Conservation (phyloP, 495 filamentous ascomycete genomes). For the Chaetomidium leptoderma region DNA sequence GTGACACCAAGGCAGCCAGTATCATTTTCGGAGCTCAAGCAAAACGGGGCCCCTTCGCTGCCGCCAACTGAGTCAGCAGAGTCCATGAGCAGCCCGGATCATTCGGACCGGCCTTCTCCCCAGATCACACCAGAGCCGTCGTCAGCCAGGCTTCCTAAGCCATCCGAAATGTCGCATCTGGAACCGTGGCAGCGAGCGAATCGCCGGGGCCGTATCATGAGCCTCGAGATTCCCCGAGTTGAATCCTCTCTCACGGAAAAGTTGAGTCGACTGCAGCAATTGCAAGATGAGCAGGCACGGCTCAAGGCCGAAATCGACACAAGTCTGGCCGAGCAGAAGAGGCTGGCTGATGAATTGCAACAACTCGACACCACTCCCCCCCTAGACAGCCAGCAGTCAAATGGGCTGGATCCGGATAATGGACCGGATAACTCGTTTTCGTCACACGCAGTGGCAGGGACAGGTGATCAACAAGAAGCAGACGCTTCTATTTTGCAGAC, state of each 20-base stretch:
- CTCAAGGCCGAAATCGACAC: slow-evolving; percentile 57
- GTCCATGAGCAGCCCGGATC: slow-evolving; percentile 12
- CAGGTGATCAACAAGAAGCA: not conserved
- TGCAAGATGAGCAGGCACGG: slow-evolving; percentile 54
- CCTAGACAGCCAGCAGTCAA: slow-evolving; percentile 14
- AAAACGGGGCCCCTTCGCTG: slow-evolving; percentile 15
- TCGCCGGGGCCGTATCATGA: slow-evolving; percentile 53
- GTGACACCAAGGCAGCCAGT: slow-evolving; percentile 27
- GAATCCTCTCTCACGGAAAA: slow-evolving; percentile 52
- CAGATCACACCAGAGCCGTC: slow-evolving; percentile 20
- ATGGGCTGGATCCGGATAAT: not conserved
- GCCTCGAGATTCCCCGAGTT: slow-evolving; percentile 52
- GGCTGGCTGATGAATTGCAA: slow-evolving; percentile 54
- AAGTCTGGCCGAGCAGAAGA: slow-evolving; percentile 39
- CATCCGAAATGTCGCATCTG: slow-evolving; percentile 8
- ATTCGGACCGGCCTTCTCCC: slow-evolving; percentile 19
- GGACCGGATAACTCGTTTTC: slow-evolving; percentile 5
- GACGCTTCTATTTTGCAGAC: not conserved
- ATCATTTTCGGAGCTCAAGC: slow-evolving; percentile 36
- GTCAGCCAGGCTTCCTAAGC: slow-evolving; percentile 25
- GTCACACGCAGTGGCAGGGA: not conserved
- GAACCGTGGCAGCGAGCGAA: slow-evolving; percentile 29
- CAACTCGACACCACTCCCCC: slow-evolving; percentile 46
- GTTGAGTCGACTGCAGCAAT: slow-evolving; percentile 47
- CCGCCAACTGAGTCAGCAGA: slow-evolving; percentile 1